Evolutionary conservation across 352 stramenopile genomes (phyloP), one percentile per base, ranked within the genome.

Genomic region (Labyrinthula sp.): DNA sequence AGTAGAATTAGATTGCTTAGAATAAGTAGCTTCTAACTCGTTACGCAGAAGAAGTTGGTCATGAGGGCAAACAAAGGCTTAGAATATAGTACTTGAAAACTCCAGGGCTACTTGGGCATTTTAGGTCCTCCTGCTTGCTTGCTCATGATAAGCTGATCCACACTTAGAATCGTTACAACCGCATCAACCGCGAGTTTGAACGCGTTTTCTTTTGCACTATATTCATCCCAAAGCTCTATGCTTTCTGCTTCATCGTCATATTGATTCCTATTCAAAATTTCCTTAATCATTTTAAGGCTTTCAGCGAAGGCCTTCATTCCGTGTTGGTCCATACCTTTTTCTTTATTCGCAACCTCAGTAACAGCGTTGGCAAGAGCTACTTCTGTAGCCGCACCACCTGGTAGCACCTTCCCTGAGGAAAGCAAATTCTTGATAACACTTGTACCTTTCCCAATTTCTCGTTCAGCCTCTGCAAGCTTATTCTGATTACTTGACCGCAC

Each of bases 101-200:
- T n/a, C n/a, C n/a, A n/a, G n/a, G n/a, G n/a, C n/a, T n/a, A n/a
- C n/a, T n/a, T n/a, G n/a, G n/a, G 28, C 28, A 12, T 33, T 72
- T 94, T 94, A 17, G 82, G 82, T 27, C 82, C 82, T 23, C 82
- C 82, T 26, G 82, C 82, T 30, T 79, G 64, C 67, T 94, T 94
- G 50, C 74, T 69, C 90, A 99, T 98, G 72, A 99, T 97, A 66
- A 99, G 96, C 69, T 97, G 86, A 73, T 99, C 90, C 23, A 99
- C 87, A 64, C 85, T 84, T 22, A 99, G 71, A 46, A 99, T 83
- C 31, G 89, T 99, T 48, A 95, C 81, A 21, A 82, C 84, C 25
- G 84, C 87, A 66, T 98, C 89, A 25, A 91, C 77, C 36, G 87
- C 85, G 17, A 98, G 72, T 50, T 84, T 77, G 57, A 99, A 77